phyloP scores from a whole-genome alignment of 495 filamentous ascomycete species.

The Hypoxylon fuscum region DNA sequence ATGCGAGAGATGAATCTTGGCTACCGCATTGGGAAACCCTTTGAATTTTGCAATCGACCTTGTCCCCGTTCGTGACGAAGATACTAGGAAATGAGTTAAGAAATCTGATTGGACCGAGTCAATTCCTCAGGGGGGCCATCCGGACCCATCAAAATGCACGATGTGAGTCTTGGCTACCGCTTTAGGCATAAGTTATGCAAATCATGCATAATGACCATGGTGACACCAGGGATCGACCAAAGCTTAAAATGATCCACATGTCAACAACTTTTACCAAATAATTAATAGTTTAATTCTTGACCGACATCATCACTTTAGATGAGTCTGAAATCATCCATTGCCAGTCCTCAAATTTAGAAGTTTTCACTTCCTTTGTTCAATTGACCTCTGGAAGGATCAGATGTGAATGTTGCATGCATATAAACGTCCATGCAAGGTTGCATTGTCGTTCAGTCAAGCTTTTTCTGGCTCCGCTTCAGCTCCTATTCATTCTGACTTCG shows the following conservation, averaged over 20 bases:
- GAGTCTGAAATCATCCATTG: background rate
- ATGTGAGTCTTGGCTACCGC: conserved; percentile 44
- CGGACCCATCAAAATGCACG: conserved; percentile 36
- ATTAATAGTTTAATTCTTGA: too few species aligned
- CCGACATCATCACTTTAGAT: conserved; percentile 14
- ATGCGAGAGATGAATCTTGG: conserved; percentile 38
- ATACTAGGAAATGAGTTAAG: background rate
- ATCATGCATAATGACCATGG: conserved; percentile 16
- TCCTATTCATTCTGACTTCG: background rate
- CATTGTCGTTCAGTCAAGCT: conserved; percentile 22
- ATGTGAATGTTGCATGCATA: too few species aligned
- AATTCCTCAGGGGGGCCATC: conserved; percentile 2
- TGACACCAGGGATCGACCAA: background rate
- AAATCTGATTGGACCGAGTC: background rate
- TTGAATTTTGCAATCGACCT: conserved; percentile 26
- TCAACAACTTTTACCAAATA: conserved; percentile 23
- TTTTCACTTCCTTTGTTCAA: too few species aligned
- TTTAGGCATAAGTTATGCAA: conserved; percentile 43
- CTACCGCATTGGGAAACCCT: conserved; percentile 21
- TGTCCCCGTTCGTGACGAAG: too few species aligned
- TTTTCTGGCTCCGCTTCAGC: conserved; percentile 4
- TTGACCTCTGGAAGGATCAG: background rate
- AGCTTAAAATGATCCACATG: conserved; percentile 7
- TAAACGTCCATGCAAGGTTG: background rate
- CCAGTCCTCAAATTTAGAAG: background rate